Evolutionary conservation across 345 rosid species (phyloP).

Genomic region (Moricandia arvensis): DNA sequence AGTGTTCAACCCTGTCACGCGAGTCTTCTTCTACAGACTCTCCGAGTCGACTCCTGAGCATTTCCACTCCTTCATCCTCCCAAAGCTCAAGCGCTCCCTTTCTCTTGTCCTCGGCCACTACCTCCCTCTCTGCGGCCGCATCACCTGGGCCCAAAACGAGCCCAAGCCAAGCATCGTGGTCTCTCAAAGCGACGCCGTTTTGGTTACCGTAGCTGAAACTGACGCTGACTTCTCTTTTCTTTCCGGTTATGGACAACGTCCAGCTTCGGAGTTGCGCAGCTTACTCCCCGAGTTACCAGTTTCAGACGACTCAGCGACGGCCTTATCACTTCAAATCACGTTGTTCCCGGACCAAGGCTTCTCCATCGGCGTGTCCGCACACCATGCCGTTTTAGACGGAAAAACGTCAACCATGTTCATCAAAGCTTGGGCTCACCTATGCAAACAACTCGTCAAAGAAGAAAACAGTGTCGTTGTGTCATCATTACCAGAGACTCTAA

Average conservation of each 20-base stretch:
- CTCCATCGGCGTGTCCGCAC: slow-evolving; percentile 14
- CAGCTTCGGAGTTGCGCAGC: slow-evolving; percentile 11
- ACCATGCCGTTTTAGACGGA: slow-evolving; percentile 34
- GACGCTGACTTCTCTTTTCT: slow-evolving; percentile 25
- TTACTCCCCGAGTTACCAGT: slow-evolving; percentile 7
- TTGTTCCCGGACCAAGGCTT: slow-evolving; percentile 29
- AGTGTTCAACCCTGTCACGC: slow-evolving; percentile 20
- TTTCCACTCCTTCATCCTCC: slow-evolving; percentile 35
- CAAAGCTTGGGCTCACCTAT: slow-evolving; percentile 38
- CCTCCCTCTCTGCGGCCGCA: slow-evolving; percentile 39
- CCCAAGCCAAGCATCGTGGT: slow-evolving; percentile 28
- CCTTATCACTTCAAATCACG: slow-evolving; percentile 30
- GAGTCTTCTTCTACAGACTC: slow-evolving; percentile 37
- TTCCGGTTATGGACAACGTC: neutral
- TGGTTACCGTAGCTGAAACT: slow-evolving; percentile 27
- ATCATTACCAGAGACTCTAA: slow-evolving; percentile 16
- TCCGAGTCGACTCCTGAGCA: neutral
- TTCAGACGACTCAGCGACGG: slow-evolving; percentile 3
- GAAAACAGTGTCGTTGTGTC: neutral
- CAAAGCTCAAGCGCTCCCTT: slow-evolving; percentile 39
- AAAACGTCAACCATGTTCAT: slow-evolving; percentile 16
- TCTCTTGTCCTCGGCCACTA: slow-evolving; percentile 34
- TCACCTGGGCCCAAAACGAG: slow-evolving; percentile 21
- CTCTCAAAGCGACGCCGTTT: slow-evolving; percentile 29
- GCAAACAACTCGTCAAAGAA: slow-evolving; percentile 6